Base-by-base conservation (phyloP, 208 protist species). In the Trypanosoma platydactyli region DNA sequence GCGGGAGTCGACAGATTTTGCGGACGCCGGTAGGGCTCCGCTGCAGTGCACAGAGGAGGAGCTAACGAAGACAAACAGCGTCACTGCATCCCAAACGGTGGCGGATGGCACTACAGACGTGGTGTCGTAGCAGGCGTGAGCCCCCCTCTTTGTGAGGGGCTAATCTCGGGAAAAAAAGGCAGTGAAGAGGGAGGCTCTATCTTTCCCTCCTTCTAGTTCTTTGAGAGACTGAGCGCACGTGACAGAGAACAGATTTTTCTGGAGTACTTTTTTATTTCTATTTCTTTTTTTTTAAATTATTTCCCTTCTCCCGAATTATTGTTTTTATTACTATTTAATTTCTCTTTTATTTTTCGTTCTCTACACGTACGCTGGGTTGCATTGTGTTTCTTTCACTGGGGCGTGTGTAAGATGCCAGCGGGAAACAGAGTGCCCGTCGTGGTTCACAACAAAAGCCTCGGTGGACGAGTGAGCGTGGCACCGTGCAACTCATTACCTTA, bases 271-370 rank as follows among this genome's bases (percentile, higher is more conserved):
- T 59, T 35, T 62, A 52, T 33, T 54, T 72, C 67, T 58, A 1
- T 63, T 50, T 64, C n/a, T 25, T 6, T 11, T 33, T 25, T 35
- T 25, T 33, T 5, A 33, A 33, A 5, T 54, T 13, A 33, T 53
- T 3, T 53, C 13, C 30, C 6, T 55, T 3, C 27, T 35, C 35
- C 5, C 3, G 29, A 38, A 20, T 55, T 33, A 38, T 55, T 59
- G 5, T 56, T 49, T 25, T 27, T 72, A 25, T 59, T 30, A 48
- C 29, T 7, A 53, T 45, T 41, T 44, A 52, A 53, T 59, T 16
- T 53, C 7, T 42, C 20, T 41, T 71, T 66, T 71, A 48, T 62
- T 64, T 40, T 72, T 38, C 13, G 18, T 71, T 63, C 24, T 68
- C 18, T 54, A 27, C 15, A 46, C 3, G 12, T 35, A 30, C 27